These are phyloP conservation scores for Aspergillus glaucus DNA, from an alignment of 2,329 filamentous ascomycete genomes.

Conservation along the genomic window DNA sequence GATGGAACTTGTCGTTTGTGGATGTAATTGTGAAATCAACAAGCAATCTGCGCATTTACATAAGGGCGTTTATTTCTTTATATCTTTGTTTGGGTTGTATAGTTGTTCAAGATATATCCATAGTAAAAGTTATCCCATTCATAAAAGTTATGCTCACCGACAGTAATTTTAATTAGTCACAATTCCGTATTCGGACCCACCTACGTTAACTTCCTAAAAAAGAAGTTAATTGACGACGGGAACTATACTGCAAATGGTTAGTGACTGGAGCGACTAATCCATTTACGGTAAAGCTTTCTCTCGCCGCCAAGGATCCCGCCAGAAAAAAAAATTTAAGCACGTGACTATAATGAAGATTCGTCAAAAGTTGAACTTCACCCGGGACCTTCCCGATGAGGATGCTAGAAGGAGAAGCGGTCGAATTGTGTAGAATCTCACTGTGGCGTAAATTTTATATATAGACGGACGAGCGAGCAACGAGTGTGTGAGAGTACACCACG, in stretches of 20 bases:
- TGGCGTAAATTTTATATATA: background rate
- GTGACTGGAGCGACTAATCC: no score
- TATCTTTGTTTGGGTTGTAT: conserved; percentile 10
- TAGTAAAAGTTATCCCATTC: conserved; percentile 20
- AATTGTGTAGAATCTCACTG: background rate
- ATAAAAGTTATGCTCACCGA: background rate
- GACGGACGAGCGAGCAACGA: background rate
- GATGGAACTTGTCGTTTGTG: conserved; percentile 90
- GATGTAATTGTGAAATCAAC: conserved; percentile 48
- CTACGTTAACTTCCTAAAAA: conserved; percentile 17
- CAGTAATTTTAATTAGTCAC: background rate
- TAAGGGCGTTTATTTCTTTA: conserved; percentile 22
- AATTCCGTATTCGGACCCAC: conserved; percentile 9
- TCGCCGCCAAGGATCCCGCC: background rate
- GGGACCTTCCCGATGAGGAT: background rate
- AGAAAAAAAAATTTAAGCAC: background rate
- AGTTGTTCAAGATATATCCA: conserved; percentile 21
- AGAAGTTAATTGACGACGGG: conserved; percentile 6
- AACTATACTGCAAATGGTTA: background rate
- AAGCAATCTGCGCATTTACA: conserved; percentile 12
- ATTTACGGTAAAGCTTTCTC: no score
- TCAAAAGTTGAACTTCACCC: background rate
- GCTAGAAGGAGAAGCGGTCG: background rate
- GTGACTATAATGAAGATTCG: background rate
- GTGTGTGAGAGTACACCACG: background rate